phyloP scores from a whole-genome alignment of 495 filamentous ascomycete genomes.

The Emericellopsis terricola region DNA sequence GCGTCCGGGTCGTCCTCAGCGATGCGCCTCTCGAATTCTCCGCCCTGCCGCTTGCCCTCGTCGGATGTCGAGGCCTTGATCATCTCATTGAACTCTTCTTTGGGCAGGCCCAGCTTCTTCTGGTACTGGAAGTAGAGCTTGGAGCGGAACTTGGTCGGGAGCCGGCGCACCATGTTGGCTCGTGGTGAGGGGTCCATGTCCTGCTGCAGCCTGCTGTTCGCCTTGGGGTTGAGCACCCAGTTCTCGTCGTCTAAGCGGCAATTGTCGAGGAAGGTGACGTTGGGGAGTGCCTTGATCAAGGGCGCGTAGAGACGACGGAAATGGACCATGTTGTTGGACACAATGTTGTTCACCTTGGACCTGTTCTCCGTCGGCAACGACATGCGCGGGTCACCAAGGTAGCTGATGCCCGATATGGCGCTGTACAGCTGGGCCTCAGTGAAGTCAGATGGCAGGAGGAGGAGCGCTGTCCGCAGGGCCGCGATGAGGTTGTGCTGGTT shows the following conservation, averaged over 20 bases:
- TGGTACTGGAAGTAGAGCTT: conserved; percentile 91
- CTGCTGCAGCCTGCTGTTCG: conserved; percentile 42
- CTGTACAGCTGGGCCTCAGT: conserved; percentile 76
- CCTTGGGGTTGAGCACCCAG: conserved; percentile 46
- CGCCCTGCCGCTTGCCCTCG: conserved; percentile 51
- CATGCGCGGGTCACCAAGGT: conserved; percentile 92
- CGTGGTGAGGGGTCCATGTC: conserved; percentile 83
- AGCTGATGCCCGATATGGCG: conserved; percentile 80
- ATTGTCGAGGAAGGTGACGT: conserved; percentile 41
- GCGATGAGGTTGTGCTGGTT: conserved; percentile 93
- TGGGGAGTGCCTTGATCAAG: conserved; percentile 75
- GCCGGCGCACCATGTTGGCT: conserved; percentile 86
- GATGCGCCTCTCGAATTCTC: conserved; percentile 71
- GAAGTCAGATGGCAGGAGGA: conserved; percentile 69
- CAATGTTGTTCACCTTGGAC: conserved; percentile 86
- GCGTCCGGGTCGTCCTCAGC: conserved; percentile 44
- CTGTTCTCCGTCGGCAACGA: conserved; percentile 69
- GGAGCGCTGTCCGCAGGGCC: conserved; percentile 71
- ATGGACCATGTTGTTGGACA: conserved; percentile 73
- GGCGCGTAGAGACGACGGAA: conserved; percentile 83
- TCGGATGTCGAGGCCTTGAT: conserved; percentile 55
- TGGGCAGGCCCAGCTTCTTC: conserved; percentile 70
- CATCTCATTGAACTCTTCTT: conserved; percentile 70
- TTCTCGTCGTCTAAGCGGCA: conserved; percentile 35
- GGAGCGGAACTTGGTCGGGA: conserved; percentile 73